Evolutionary conservation across 345 rosid species (phyloP).

Genomic region (Adansonia digitata): DNA sequence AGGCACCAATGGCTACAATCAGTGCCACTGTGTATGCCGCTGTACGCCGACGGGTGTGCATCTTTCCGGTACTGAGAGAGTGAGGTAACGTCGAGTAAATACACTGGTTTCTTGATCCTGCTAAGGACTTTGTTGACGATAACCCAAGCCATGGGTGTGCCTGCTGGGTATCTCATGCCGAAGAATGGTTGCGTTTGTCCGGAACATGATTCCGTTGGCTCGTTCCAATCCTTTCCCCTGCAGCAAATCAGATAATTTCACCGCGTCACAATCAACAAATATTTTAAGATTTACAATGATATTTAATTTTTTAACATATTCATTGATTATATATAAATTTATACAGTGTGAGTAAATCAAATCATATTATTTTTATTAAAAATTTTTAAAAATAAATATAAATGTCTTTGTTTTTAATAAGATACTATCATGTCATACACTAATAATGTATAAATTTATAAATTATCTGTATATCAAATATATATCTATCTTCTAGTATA

Average conservation of each 20-base stretch:
- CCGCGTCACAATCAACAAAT: background rate
- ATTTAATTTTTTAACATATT: no score
- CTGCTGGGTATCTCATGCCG: slow-evolving; percentile 65
- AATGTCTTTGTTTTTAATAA: no score
- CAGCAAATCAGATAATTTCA: background rate
- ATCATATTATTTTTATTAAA: no score
- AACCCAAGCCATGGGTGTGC: slow-evolving; percentile 59
- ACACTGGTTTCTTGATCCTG: slow-evolving; percentile 68
- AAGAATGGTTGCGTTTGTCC: slow-evolving; percentile 60
- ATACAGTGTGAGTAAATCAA: no score
- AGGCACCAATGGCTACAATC: slow-evolving; percentile 98
- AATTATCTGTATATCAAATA: no score
- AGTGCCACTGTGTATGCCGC: slow-evolving; percentile 28
- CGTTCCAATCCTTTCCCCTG: slow-evolving; percentile 82
- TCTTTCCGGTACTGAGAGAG: slow-evolving; percentile 66
- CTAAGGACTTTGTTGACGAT: slow-evolving; percentile 68
- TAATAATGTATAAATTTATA: no score
- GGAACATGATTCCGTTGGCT: slow-evolving; percentile 52
- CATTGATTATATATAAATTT: no score
- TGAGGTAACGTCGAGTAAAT: slow-evolving; percentile 57
- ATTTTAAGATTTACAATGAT: no score
- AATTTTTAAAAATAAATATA: no score
- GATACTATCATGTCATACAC: no score
- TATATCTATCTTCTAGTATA: no score
- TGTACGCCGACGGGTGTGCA: slow-evolving; percentile 64